A percentile compares a stretch with the other conserved stretches of the same genome.
These are phyloP conservation scores for Boletales sp. DNA, from an alignment of 768 basidiomycete genomes.

Conservation along the genomic window DNA sequence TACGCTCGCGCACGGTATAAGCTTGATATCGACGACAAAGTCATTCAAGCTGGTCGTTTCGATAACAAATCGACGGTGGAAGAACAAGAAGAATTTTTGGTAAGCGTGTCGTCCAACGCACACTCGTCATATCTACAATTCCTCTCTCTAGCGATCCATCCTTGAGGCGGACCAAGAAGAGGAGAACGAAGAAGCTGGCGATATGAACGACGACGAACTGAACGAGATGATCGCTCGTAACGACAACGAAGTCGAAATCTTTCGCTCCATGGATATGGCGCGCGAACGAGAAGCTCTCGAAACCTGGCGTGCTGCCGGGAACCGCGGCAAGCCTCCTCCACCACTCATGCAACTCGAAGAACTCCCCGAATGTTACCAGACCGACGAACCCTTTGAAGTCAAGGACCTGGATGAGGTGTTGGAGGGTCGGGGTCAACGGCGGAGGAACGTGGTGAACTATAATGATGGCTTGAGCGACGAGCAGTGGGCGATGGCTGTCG, in stretches of 20 bases:
- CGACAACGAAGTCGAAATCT: constrained; percentile 73
- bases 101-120: constrained; percentile 32
- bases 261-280: constrained; percentile 78
- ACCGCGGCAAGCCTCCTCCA: constrained; percentile 73
- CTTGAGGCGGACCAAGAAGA: constrained; percentile 88
- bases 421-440: constrained; percentile 83
- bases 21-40: constrained; percentile 98
- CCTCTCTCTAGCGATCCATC: constrained; percentile 66
- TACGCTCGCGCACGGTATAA: constrained; percentile 93
- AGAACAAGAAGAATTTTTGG: constrained; percentile 94
- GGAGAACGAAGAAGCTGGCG: constrained; percentile 84
- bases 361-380: constrained; percentile 88
- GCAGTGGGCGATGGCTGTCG: constrained; percentile 84
- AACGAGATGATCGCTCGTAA: constrained; percentile 88
- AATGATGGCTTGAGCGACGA: constrained; percentile 94
- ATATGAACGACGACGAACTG: constrained; percentile 92
- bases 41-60: constrained; percentile 98
- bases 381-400: constrained; percentile 77
- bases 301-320: constrained; percentile 67
- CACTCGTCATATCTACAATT: not conserved
- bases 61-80: constrained; percentile 98
- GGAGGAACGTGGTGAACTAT: constrained; percentile 82
- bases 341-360: constrained; percentile 84
- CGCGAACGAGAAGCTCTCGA: constrained; percentile 66
- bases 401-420: constrained; percentile 45